Evolutionary conservation across 2,329 filamentous ascomycete species (phyloP), one percentile per base, ranked within the genome.

Genomic region (Ascosphaera acerosa): DNA sequence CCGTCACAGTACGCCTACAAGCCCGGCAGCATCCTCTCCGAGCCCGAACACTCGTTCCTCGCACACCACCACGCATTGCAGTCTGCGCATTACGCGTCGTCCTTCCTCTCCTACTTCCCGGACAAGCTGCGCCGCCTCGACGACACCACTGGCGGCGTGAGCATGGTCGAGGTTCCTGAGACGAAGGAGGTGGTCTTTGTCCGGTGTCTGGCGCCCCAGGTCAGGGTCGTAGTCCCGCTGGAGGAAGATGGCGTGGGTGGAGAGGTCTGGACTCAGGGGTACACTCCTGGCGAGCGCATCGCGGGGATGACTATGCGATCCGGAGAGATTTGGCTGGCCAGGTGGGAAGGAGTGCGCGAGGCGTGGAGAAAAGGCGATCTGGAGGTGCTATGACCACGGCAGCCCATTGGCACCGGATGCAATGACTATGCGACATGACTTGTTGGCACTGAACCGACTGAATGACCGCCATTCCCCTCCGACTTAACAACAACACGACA

Each of bases 161-260:
- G 67, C 54, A 97, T 97, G 87, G 68, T 94, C 18, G 81, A 91
- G 45, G 61, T 66, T 2, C 87, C 87, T 0, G 87, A 94, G 47
- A 54, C 70, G 30, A 76, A 87, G 36, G 62, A 66, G 2, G 80
- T 80, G 5, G 82, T 94, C 2, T 92, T 97, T 50, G 69, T 81
- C 25, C 61, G 84, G 37, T 58, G 55, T 48, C 34, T 58, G 15
- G 47, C 36, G 1, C 50, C 47, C 12, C 61, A 66, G 48, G 56
- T 66, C 6, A 57, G 42, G 15, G 44, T 54, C 35, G 35, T 53
- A 18, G 37, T 52, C 27, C 48, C 45, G 5, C 43, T 44, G 2
- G 48, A 42, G 12, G 47, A 46, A 29, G 44, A 39, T 5, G 37
- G 30, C 6, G 38, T 43, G 1, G 42, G 41, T 18, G 41, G 36